phyloP scores from a whole-genome alignment of 768 basidiomycete genomes.

The Leccinum olivaceopallidum region DNA sequence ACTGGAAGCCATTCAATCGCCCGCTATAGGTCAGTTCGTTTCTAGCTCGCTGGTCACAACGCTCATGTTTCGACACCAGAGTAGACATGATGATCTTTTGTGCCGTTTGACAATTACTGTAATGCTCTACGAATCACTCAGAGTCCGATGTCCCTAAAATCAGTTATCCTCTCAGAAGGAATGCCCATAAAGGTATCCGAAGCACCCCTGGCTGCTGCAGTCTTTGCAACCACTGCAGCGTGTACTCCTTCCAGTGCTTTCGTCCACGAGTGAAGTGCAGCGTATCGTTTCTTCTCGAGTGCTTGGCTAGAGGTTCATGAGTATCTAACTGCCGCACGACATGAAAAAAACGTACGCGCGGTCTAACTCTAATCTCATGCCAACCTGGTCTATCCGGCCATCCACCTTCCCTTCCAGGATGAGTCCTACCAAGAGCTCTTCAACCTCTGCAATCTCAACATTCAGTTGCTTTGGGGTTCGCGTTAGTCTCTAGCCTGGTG shows the following conservation, averaged over 20 bases:
- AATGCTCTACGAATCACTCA: conserved; percentile 15
- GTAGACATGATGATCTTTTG: neutral
- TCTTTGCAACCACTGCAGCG: conserved; percentile 72
- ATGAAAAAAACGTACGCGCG: conserved; percentile 54
- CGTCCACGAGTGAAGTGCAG: conserved; percentile 80
- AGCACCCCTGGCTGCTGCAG: conserved; percentile 38
- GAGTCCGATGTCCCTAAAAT: conserved; percentile 31
- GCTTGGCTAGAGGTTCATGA: conserved; percentile 61
- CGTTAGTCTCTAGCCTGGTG: neutral
- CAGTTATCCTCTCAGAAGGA: conserved; percentile 33
- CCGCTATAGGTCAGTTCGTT: conserved; percentile 37
- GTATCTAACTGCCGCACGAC: neutral
- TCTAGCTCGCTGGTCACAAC: neutral
- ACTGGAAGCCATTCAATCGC: conserved; percentile 71
- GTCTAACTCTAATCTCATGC: conserved; percentile 89
- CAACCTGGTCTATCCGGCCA: conserved; percentile 95
- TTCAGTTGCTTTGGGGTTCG: conserved; percentile 82
- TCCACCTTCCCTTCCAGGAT: conserved; percentile 98
- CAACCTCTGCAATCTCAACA: conserved; percentile 88
- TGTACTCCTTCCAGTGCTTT: conserved; percentile 79
- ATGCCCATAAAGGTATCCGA: conserved; percentile 36
- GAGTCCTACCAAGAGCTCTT: conserved; percentile 89
- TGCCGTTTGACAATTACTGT: neutral
- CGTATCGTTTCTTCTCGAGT: conserved; percentile 84
- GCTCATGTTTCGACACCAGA: neutral